These are phyloP conservation scores for Phytophthora pini DNA, from an alignment of 352 stramenopile species.

Conservation along the genomic window DNA sequence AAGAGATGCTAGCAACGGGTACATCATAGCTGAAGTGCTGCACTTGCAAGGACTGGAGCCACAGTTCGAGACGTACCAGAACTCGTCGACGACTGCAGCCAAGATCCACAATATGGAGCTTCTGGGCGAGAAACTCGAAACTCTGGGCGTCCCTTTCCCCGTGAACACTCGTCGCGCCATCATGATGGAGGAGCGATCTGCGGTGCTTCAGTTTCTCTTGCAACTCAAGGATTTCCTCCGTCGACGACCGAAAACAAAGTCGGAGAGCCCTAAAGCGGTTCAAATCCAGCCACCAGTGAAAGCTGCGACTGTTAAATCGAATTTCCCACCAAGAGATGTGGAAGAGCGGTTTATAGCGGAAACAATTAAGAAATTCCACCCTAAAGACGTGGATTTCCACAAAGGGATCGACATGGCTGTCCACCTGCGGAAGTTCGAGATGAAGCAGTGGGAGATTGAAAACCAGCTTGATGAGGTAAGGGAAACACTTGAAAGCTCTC, in stretches of 20 bases:
- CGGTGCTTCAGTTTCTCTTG: slow-evolving; percentile 63
- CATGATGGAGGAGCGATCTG: slow-evolving; percentile 70
- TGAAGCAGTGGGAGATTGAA: slow-evolving; percentile 62
- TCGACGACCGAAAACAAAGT: slow-evolving; percentile 21
- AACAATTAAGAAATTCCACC: slow-evolving; percentile 48
- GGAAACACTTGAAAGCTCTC: background rate
- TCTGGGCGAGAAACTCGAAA: slow-evolving; percentile 46
- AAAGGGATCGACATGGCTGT: slow-evolving; percentile 79
- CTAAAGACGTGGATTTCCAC: slow-evolving; percentile 54
- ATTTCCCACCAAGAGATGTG: slow-evolving; percentile 39
- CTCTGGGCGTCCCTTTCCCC: slow-evolving; percentile 48
- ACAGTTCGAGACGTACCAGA: slow-evolving; percentile 55
- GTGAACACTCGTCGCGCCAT: slow-evolving; percentile 54
- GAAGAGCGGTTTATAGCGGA: slow-evolving; percentile 64
- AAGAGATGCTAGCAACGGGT: slow-evolving; percentile 72
- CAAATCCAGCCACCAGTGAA: slow-evolving; percentile 6
- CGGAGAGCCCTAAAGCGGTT: slow-evolving; percentile 16
- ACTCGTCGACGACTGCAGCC: slow-evolving; percentile 35
- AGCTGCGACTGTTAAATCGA: slow-evolving; percentile 3
- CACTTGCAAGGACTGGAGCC: slow-evolving; percentile 55
- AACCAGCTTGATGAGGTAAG: slow-evolving; percentile 54
- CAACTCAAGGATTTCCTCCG: slow-evolving; percentile 66
- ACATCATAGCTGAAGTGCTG: slow-evolving; percentile 69
- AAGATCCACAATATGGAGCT: slow-evolving; percentile 75
- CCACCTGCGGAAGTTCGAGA: slow-evolving; percentile 65